Conservation (phyloP, 441 rosid genomes). For the Sinapis alba region DNA sequence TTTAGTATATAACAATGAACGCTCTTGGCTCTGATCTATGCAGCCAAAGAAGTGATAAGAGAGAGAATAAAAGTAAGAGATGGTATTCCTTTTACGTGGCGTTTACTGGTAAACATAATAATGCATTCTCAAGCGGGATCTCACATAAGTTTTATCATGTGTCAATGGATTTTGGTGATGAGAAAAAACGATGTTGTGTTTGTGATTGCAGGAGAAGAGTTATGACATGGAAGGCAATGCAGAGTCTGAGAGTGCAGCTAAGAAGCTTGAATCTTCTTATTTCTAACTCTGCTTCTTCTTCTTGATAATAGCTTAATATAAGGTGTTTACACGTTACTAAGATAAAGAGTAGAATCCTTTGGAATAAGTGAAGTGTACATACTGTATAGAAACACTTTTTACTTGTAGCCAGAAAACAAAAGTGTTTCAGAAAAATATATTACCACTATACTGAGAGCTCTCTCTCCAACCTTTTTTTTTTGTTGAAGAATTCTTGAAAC, state of each 20-base stretch:
- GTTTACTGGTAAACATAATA: conserved; percentile 51
- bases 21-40: conserved; percentile 22
- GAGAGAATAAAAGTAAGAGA: too few species aligned
- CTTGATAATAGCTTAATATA: neutral
- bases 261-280: conserved; percentile 56
- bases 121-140: neutral
- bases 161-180: neutral
- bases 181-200: neutral
- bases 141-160: neutral
- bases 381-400: neutral
- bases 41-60: conserved; percentile 55
- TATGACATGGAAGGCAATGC: conserved; percentile 49
- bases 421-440: too few species aligned
- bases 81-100: too few species aligned
- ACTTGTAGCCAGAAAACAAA: too few species aligned
- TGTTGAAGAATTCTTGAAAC: too few species aligned
- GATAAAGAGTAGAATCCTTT: neutral
- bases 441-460: too few species aligned
- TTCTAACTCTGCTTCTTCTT: conserved; percentile 36
- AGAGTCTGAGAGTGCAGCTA: conserved; percentile 51
- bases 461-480: too few species aligned
- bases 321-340: neutral
- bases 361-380: neutral
- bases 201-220: conserved; percentile 63
- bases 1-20: neutral